phyloP scores from a whole-genome alignment of 2,329 filamentous ascomycete species.

The Saccharata proteae region DNA sequence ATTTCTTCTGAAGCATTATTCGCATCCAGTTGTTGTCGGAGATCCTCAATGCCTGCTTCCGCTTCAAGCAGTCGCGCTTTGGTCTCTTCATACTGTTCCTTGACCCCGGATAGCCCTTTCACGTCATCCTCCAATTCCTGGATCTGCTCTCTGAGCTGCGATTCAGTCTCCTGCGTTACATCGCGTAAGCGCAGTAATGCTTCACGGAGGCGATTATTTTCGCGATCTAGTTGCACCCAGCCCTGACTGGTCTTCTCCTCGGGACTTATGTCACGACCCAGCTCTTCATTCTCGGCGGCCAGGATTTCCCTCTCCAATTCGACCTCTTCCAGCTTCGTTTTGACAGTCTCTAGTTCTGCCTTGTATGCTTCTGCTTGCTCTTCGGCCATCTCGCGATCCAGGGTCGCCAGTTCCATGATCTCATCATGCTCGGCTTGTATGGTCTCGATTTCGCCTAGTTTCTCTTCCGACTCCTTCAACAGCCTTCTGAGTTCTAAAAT shows the following conservation, averaged over 20 bases:
- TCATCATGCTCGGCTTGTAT: conserved; percentile 76
- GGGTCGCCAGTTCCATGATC: conserved; percentile 69
- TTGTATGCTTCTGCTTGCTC: conserved; percentile 77
- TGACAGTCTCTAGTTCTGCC: conserved; percentile 65
- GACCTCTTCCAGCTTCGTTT: conserved; percentile 67
- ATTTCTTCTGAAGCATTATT: conserved; percentile 83
- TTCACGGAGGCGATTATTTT: conserved; percentile 77
- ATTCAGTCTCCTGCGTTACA: conserved; percentile 73
- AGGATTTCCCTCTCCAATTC: conserved; percentile 81
- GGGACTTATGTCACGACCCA: conserved; percentile 70
- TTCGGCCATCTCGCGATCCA: conserved; percentile 94
- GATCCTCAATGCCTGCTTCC: conserved; percentile 67
- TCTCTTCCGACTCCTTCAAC: conserved; percentile 61
- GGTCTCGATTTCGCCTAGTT: conserved; percentile 56
- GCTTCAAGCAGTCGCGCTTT: conserved; percentile 62
- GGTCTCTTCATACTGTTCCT: conserved; percentile 52
- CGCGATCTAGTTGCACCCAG: conserved; percentile 84
- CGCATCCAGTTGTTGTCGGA: conserved; percentile 82
- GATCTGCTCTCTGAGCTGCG: conserved; percentile 58
- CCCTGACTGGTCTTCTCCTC: conserved; percentile 79
- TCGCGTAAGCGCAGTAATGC: conserved; percentile 77
- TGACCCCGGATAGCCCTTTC: conserved; percentile 24
- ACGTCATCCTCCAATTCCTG: conserved; percentile 27
- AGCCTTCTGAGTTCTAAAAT: conserved; percentile 63
- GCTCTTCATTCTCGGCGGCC: conserved; percentile 74